Base-by-base conservation (phyloP, 352 stramenopile species). In the Pilasporangium apinafurcum region DNA sequence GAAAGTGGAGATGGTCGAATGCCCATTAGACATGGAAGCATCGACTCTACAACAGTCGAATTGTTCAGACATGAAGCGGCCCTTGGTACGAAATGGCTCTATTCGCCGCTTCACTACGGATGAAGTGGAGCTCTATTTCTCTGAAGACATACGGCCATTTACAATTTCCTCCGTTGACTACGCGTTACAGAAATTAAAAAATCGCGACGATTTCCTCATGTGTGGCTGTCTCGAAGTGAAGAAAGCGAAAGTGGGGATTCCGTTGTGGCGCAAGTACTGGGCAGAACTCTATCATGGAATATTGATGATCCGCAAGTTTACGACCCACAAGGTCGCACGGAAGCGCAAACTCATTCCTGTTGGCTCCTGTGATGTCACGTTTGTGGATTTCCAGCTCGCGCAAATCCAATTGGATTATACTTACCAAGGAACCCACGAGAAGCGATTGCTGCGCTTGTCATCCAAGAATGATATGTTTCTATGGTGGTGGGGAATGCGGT, bases 401-500 rank as follows among this genome's bases (percentile, higher is more conserved):
- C 14, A 77, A 8, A 44, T 88, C 41, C 67, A 85, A 28, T 44
- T 90, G 26, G 59, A 86, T 31, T 83, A 73, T 50, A 22, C 69
- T 0, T 86, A 70, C 48, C 78, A 88, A 46, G 53, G 60, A 29
- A 66, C 65, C 25, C 56, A 41, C 4, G 65, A 77, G 53, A 64
- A 40, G 5, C 48, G 47, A n/a, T 39, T 65, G 22, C 24, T 90
- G 17, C 63, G 70, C n/a, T 79, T 79, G 40, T 30, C 67, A 25
- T 68, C 52, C 41, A 75, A 76, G 38, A 48, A 56, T 16, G 70
- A 85, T 44, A 59, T 90, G 47, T 88, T 86, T 33, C 45, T 85
- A 2, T 90, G 78, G 78, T 90, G 75, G 75, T 90, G 72, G 72
- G 62, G 60, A 2, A 68, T 90, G 22, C 75, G 87, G 47, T 57